These are phyloP conservation scores for Macrocybe gigantea DNA, from an alignment of 768 basidiomycete genomes.

Conservation along the genomic window DNA sequence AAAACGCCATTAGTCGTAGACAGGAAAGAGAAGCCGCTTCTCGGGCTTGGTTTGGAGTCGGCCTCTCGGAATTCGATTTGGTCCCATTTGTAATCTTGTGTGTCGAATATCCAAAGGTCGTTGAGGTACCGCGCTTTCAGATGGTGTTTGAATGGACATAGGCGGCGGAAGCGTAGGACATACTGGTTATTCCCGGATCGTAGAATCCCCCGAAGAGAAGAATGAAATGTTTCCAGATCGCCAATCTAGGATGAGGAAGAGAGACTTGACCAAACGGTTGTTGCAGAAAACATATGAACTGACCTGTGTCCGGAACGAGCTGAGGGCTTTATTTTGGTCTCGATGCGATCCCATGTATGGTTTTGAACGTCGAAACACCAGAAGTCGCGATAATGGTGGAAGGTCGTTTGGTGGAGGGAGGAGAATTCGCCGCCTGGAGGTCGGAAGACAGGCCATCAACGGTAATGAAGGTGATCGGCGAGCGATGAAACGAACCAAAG, in stretches of 20 bases:
- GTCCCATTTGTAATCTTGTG: slow-evolving; percentile 81
- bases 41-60: slow-evolving; percentile 68
- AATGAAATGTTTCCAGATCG: slow-evolving; percentile 82
- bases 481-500: slow-evolving; percentile 45
- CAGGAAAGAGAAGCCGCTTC: slow-evolving; percentile 84
- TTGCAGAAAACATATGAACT: slow-evolving; percentile 7
- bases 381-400: slow-evolving; percentile 87
- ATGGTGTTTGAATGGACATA: neutral
- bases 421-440: slow-evolving; percentile 77
- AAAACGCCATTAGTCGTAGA: slow-evolving; percentile 73
- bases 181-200: slow-evolving; percentile 80
- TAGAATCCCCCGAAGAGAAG: slow-evolving; percentile 90
- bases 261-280: neutral
- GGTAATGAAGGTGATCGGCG: neutral
- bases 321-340: slow-evolving; percentile 75
- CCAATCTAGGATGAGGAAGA: slow-evolving; percentile 52
- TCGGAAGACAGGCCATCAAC: neutral
- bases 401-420: slow-evolving; percentile 73
- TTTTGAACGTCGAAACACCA: slow-evolving; percentile 81
- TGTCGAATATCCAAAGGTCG: slow-evolving; percentile 84
- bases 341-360: slow-evolving; percentile 84
- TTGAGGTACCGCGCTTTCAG: slow-evolving; percentile 69
- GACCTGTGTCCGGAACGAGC: slow-evolving; percentile 82
- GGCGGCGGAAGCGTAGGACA: slow-evolving; percentile 11
- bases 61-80: slow-evolving; percentile 70